phyloP scores from a whole-genome alignment of 177 flowering plant species.

The Vitis hybrid region DNA sequence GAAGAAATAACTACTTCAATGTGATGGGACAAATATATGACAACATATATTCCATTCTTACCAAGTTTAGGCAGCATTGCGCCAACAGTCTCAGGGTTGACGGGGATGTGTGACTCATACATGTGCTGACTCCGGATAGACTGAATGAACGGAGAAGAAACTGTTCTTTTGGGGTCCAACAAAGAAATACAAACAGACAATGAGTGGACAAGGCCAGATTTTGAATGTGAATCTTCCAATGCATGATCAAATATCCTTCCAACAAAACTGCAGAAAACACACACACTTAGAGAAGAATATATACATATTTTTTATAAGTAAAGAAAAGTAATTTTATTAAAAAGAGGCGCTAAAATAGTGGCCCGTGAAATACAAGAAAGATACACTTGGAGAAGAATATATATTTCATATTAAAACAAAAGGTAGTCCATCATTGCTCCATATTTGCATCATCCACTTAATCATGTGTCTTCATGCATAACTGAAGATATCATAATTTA shows the following conservation, averaged over 20 bases:
- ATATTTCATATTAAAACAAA: background rate
- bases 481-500: no score
- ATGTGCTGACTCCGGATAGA: conserved; percentile 75
- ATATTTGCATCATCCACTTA: no score
- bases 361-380: no score
- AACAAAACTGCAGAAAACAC: conserved; percentile 62
- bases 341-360: no score
- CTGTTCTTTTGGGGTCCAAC: conserved; percentile 84
- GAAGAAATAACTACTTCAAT: background rate
- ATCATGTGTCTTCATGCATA: no score
- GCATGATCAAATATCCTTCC: conserved; percentile 80
- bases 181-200: conserved; percentile 86
- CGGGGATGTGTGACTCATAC: conserved; percentile 62
- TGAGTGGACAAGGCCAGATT: conserved; percentile 84
- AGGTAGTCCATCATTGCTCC: background rate
- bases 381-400: background rate
- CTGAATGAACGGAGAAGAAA: conserved; percentile 52
- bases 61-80: conserved; percentile 96
- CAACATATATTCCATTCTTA: conserved; percentile 29
- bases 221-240: conserved; percentile 72
- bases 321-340: no score
- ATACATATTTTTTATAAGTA: background rate
- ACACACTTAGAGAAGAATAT: background rate
- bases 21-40: background rate
- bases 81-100: conserved; percentile 73